Evolutionary conservation across 2,329 filamentous ascomycete species (phyloP).

Genomic region (Colletotrichum ledebouriae): DNA sequence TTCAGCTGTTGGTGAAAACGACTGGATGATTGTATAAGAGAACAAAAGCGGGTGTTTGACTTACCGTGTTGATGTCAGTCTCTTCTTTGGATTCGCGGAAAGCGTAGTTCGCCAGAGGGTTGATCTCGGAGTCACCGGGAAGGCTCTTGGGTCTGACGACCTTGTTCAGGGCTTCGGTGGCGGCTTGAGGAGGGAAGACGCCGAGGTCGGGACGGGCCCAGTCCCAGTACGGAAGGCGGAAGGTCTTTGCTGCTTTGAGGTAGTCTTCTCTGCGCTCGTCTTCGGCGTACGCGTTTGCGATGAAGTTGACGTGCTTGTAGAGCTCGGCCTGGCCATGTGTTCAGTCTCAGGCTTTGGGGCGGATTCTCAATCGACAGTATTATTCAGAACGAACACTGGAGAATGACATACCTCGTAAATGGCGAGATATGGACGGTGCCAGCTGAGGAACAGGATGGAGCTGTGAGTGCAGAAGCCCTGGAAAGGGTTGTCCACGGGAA

Average conservation of each 20-base stretch:
- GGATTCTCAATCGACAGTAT: too few species aligned
- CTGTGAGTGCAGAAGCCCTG: conserved; percentile 77
- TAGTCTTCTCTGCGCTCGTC: conserved; percentile 45
- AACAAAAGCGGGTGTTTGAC: neutral
- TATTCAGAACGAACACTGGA: too few species aligned
- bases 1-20: neutral
- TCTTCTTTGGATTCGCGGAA: conserved; percentile 24
- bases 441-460: conserved; percentile 71
- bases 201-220: conserved; percentile 46
- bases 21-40: neutral
- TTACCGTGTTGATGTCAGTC: conserved; percentile 14
- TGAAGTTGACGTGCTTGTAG: conserved; percentile 45
- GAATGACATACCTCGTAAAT: conserved; percentile 64
- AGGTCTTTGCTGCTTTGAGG: conserved; percentile 46
- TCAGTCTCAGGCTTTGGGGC: neutral
- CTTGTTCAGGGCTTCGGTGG: conserved; percentile 31
- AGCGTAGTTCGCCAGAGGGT: conserved; percentile 31
- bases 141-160: conserved; percentile 45
- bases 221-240: conserved; percentile 53
- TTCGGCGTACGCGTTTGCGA: conserved; percentile 45
- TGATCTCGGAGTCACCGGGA: conserved; percentile 46
- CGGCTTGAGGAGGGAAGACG: conserved; percentile 44
- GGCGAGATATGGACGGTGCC: conserved; percentile 76
- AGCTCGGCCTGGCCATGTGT: conserved; percentile 43
- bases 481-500: conserved; percentile 50